These are phyloP conservation scores for Termitomyces sp. DNA, from an alignment of 768 basidiomycete genomes.

Conservation along the genomic window DNA sequence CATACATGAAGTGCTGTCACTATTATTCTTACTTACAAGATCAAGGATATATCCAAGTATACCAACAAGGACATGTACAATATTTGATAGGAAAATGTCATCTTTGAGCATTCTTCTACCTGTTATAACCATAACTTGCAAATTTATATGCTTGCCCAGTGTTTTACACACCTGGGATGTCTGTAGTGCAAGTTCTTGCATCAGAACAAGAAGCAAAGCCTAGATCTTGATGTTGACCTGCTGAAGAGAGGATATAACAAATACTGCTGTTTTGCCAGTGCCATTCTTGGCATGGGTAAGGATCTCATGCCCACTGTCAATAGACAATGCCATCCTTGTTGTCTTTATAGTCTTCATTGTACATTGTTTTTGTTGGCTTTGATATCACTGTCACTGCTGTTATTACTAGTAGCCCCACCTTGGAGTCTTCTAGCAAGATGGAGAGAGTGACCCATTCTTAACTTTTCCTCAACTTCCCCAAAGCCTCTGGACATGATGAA, in stretches of 20 bases:
- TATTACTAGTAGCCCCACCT: too few relatives aligned
- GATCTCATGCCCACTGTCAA: conserved; percentile 89
- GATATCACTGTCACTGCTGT: too few relatives aligned
- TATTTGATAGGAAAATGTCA: conserved; percentile 89
- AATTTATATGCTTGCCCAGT: conserved; percentile 90
- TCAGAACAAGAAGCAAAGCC: conserved; percentile 93
- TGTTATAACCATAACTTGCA: conserved; percentile 99
- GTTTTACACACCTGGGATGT: conserved; percentile 99
- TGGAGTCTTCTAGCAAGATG: too few relatives aligned
- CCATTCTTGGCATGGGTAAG: conserved; percentile 96
- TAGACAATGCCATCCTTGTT: too few relatives aligned
- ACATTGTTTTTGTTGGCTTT: too few relatives aligned
- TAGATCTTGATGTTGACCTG: conserved; percentile 96
- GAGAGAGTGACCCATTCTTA: too few relatives aligned
- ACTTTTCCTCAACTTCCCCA: too few relatives aligned
- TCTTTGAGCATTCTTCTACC: conserved; percentile 98
- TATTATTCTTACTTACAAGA: conserved; percentile 73
- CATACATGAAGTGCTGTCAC: not conserved
- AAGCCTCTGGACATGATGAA: too few relatives aligned
- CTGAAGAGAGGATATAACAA: conserved; percentile 95
- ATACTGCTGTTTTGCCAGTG: conserved; percentile 97
- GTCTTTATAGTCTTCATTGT: too few relatives aligned
- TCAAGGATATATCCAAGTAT: conserved; percentile 97
- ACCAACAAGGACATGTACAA: conserved; percentile 94
- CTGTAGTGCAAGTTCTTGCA: conserved; percentile 97